Percentiles rank a stretch among this genome's conserved stretches.
These are phyloP conservation scores for Xylariaceae sp. DNA, from an alignment of 2,329 filamentous ascomycete species.

Conservation along the genomic window DNA sequence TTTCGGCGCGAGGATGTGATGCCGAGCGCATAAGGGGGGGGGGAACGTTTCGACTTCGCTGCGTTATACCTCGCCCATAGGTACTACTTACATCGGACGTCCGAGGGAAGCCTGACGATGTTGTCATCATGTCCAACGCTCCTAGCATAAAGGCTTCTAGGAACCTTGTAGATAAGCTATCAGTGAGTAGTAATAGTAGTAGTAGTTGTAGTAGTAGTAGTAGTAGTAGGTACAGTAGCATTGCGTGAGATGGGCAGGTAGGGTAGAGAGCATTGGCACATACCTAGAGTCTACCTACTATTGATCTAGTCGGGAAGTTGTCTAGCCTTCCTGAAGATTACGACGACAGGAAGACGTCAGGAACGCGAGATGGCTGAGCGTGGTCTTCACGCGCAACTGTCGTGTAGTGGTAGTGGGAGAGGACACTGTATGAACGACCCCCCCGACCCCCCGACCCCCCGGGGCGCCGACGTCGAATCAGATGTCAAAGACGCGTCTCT, in stretches of 20 bases:
- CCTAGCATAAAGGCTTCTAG: not conserved
- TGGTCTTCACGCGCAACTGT: slow-evolving; percentile 16
- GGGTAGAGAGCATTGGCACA: not conserved
- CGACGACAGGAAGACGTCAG: slow-evolving; percentile 3
- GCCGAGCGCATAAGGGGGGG: not conserved
- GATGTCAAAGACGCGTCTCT: slow-evolving; percentile 8
- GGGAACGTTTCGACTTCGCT: not conserved
- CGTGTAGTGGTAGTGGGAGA: not conserved
- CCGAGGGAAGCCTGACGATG: not conserved
- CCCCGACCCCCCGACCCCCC: not conserved
- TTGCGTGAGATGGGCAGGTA: not conserved
- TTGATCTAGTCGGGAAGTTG: slow-evolving; percentile 7
- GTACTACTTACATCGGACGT: not conserved
- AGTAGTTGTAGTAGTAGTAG: no score
- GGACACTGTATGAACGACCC: slow-evolving; percentile 12
- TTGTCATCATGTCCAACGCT: not conserved
- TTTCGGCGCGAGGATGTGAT: not conserved
- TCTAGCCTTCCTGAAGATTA: slow-evolving; percentile 6
- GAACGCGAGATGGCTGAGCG: slow-evolving; percentile 12
- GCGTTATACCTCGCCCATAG: not conserved
- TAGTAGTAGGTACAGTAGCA: not conserved
- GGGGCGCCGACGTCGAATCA: slow-evolving; percentile 13
- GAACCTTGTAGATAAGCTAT: not conserved
- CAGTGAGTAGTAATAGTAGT: not conserved
- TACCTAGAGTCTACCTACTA: not conserved